Percentiles rank a stretch among this genome's conserved stretches.
phyloP scores from a whole-genome alignment of 78 protist species.

The Planoprotostelium fungivorum region DNA sequence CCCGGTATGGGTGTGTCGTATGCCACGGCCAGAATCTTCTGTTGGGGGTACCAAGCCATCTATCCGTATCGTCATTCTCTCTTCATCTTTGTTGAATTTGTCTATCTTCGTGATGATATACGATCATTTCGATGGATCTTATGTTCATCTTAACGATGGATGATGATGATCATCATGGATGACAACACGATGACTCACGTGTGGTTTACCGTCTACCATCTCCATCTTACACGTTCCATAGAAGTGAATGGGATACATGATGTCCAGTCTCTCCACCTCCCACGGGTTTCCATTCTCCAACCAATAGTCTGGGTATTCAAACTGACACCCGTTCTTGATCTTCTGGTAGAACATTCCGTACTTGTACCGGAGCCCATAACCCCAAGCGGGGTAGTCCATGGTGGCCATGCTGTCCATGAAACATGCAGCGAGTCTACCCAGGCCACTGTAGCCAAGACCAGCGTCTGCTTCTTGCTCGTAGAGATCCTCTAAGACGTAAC shows the following conservation, averaged over 20 bases:
- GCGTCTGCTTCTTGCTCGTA: slow-evolving; percentile 89
- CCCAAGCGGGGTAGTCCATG: slow-evolving; percentile 84
- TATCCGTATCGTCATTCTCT: neutral
- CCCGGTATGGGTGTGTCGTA: slow-evolving; percentile 92
- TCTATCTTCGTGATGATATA: neutral
- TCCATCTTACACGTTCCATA: slow-evolving; percentile 35
- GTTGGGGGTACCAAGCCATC: slow-evolving; percentile 71
- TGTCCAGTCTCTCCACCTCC: slow-evolving; percentile 75
- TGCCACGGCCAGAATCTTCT: slow-evolving; percentile 72
- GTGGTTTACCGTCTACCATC: neutral
- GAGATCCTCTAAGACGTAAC: slow-evolving; percentile 69
- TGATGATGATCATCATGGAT: neutral
- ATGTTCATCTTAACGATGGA: too few relatives aligned
- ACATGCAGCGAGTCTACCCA: slow-evolving; percentile 95
- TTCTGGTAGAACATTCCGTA: slow-evolving; percentile 85
- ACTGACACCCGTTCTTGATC: slow-evolving; percentile 79
- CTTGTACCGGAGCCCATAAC: slow-evolving; percentile 80
- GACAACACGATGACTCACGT: neutral
- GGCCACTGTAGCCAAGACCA: slow-evolving; percentile 97
- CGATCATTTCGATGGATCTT: neutral
- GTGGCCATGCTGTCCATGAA: slow-evolving; percentile 93
- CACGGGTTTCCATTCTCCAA: slow-evolving; percentile 83
- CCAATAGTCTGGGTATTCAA: slow-evolving; percentile 88
- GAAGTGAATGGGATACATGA: slow-evolving; percentile 57
- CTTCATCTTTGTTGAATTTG: neutral